Evolutionary conservation across 306 rosid genomes (phyloP), one percentile per base, ranked within the genome.

Genomic region (Medicago lupulina): DNA sequence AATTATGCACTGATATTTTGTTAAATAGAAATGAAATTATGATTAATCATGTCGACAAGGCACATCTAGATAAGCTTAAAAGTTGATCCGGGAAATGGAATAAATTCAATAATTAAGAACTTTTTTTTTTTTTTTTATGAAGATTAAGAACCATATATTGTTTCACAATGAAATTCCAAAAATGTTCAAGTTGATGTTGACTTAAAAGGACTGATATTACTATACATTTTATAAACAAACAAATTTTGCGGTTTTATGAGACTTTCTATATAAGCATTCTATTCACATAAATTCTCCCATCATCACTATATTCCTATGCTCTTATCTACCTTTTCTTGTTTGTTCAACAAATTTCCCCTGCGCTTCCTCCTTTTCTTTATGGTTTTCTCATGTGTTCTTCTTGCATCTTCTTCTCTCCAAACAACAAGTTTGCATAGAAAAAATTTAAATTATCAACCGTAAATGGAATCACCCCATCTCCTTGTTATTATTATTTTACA

Each of bases 311-410:
- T 16, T 38, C 9, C 28, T 39, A 13, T 2, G 7, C 36, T 59
- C 36, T 31, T 17, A 18, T 38, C 18, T 6, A 28, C 39, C 28
- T 53, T 65, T 4, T 8, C 47, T 2, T 23, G 17, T 53, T 44
- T 23, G 38, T 75, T 59, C 19, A 78, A 50, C 58, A 85, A 70
- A 21, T 21, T 18, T 28, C 10, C n/a, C 19, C 79, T 21, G 16
- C 17, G 28, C 1, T 41, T 5, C 8, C 21, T 81, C 4, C 39
- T 76, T 6, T 15, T 80, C 44, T 60, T 78, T 63, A 51, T 87
- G 39, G 58, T 34, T 25, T 78, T 85, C 78, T 83, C 76, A 10
- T 28, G 58, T 62, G 71, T 36, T 9, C 70, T 31, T 80, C 85
- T 5, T 10, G 14, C 47, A 43, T 43, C 47, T 41, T 15, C 75